Evolutionary conservation across 306 rosid genomes (phyloP), one percentile per base, ranked within the genome.

Genomic region (Argentina anserina): DNA sequence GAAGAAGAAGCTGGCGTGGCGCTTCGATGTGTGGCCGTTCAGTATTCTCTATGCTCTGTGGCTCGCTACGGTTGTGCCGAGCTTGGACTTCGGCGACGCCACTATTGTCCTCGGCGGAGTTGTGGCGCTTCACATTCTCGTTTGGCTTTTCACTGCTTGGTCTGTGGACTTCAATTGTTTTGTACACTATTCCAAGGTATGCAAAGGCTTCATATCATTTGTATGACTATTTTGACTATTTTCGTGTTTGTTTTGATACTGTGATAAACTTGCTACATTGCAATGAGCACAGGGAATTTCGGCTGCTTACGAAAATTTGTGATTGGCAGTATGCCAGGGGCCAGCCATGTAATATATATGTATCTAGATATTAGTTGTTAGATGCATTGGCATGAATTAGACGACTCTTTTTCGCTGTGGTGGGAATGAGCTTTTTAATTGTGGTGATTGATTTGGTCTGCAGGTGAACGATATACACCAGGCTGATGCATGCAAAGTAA

Each of bases 81-180:
- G 89, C 67, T 69, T 95, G 9, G 99, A 95, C 78, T 67, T 91
- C 62, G 85, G 68, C 7, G 99, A 91, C 70, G 91, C 97, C 23
- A 36, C 60, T 14, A 90, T 95, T 50, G 92, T 95, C 59, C 67
- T 90, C 9, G 97, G 93, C 53, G 92, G 89, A 11, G 79, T 88
- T 37, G 69, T 69, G 3, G 79, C 96, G 55, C 79, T 84, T 80
- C 97, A 95, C 76, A 81, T 95, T 78, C 84, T 95, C 75, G 87
- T 88, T 70, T 82, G 84, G 73, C 90, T 95, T 73, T 91, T 95
- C 86, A 95, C 99, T 2, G 93, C 69, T 72, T 95, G 99, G 99
- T 95, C 97, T 1, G 93, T 95, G 42, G 96, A 92, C 83, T 95
- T 95, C 90, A 87, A 84, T 69, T 95, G 96, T 65, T 86, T 95